These are phyloP conservation scores for Pseudoneurospora amorphoporcata DNA, from an alignment of 495 filamentous ascomycete species.

Conservation along the genomic window DNA sequence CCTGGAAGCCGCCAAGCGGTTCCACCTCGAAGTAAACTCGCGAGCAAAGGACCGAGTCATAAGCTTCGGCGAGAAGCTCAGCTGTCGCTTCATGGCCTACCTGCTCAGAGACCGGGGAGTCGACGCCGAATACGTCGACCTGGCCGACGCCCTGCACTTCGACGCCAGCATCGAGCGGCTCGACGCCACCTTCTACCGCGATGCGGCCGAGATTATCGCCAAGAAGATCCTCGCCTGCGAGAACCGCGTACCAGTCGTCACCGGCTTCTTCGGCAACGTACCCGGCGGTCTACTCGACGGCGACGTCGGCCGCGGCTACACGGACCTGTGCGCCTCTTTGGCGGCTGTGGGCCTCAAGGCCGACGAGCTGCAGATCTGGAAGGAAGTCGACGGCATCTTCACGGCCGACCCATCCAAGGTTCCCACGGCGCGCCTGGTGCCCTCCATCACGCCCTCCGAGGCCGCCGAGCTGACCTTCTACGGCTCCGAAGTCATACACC, in stretches of 20 bases:
- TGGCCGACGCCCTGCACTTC: conserved; percentile 63
- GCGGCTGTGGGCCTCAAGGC: conserved; percentile 69
- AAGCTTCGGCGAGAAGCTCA: conserved; percentile 87
- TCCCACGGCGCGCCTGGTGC: conserved; percentile 66
- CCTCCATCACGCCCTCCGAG: conserved; percentile 74
- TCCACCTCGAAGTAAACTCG: conserved; percentile 61
- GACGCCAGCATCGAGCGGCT: conserved; percentile 47
- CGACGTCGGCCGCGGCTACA: conserved; percentile 75
- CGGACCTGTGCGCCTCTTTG: conserved; percentile 78
- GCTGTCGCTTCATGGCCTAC: conserved; percentile 77
- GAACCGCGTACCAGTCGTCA: conserved; percentile 64
- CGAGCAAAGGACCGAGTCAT: conserved; percentile 82
- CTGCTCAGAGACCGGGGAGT: conserved; percentile 66
- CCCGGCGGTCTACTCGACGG: conserved; percentile 69
- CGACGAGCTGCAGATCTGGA: conserved; percentile 82
- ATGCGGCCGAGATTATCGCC: conserved; percentile 51
- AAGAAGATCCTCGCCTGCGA: conserved; percentile 60
- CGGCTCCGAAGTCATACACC: conserved; percentile 92
- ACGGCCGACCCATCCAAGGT: conserved; percentile 84
- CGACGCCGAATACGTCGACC: conserved; percentile 75
- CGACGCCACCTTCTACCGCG: conserved; percentile 70
- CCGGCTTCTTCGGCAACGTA: conserved; percentile 82
- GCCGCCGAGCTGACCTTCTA: conserved; percentile 89
- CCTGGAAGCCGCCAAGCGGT: conserved; percentile 43
- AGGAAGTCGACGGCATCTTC: conserved; percentile 88